Evolutionary conservation across 805 yeast genomes (phyloP).

Genomic region (Starmerella roubikii): DNA sequence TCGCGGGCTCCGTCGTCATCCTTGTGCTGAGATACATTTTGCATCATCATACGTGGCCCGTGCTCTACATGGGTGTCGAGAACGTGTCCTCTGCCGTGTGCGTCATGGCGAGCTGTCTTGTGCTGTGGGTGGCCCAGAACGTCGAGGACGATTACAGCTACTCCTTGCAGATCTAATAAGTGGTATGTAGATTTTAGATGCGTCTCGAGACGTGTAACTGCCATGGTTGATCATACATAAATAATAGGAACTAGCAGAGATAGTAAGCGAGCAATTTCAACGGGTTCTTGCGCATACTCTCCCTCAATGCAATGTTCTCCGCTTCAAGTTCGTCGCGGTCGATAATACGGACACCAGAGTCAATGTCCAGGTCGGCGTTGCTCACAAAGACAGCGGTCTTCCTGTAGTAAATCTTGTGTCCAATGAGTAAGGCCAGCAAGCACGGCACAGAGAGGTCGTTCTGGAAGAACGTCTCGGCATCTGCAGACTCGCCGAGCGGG

Average conservation of each 20-base stretch:
- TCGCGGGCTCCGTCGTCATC: conserved; percentile 84
- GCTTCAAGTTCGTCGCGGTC: conserved; percentile 1
- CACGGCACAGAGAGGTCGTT: conserved; percentile 34
- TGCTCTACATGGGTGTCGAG: conserved; percentile 85
- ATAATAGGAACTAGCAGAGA: background rate
- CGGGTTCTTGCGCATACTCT: no score
- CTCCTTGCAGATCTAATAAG: conserved; percentile 65
- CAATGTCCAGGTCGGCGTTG: conserved; percentile 41
- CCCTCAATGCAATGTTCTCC: no score
- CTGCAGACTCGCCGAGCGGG: conserved; percentile 38
- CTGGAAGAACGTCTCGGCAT: conserved; percentile 24
- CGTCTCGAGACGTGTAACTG: background rate
- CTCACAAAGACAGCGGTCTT: conserved; percentile 30
- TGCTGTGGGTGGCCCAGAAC: conserved; percentile 88
- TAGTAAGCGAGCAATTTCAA: background rate
- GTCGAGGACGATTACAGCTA: conserved; percentile 93
- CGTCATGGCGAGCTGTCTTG: conserved; percentile 77
- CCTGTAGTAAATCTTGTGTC: conserved; percentile 21
- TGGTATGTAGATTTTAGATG: no score
- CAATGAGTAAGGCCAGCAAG: conserved; percentile 11
- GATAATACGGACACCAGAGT: conserved; percentile 43
- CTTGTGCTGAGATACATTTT: conserved; percentile 71
- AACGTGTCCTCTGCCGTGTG: conserved; percentile 69
- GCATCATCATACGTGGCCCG: conserved; percentile 60
- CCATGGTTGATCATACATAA: background rate